These are phyloP conservation scores for Hymenoscyphus infarciens DNA, from an alignment of 2,329 filamentous ascomycete species.

Conservation along the genomic window DNA sequence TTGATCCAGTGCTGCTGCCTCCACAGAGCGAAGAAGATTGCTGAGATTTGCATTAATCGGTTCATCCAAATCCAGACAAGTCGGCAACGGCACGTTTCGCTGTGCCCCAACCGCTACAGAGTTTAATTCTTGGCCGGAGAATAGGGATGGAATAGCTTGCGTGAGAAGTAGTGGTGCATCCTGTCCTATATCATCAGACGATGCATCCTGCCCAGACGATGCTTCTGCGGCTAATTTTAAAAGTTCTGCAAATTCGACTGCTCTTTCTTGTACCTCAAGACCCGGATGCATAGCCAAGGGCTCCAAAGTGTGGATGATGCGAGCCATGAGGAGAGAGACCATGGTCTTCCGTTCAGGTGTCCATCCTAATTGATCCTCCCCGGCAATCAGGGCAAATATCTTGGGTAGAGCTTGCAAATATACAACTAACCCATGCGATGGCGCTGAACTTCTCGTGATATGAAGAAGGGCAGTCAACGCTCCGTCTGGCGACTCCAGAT, in stretches of 20 bases:
- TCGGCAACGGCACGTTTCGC: conserved; percentile 76
- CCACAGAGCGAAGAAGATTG: conserved; percentile 57
- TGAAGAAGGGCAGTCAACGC: conserved; percentile 73
- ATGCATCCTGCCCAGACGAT: conserved; percentile 60
- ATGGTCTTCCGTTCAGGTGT: conserved; percentile 69
- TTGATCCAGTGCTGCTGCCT: conserved; percentile 46
- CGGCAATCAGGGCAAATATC: conserved; percentile 70
- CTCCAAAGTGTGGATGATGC: conserved; percentile 79
- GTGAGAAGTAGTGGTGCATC: conserved; percentile 82
- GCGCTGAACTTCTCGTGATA: conserved; percentile 49
- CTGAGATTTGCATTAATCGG: conserved; percentile 76
- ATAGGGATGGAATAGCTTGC: conserved; percentile 85
- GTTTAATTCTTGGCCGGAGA: conserved; percentile 83
- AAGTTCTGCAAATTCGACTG: conserved; percentile 88
- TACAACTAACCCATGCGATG: conserved; percentile 66
- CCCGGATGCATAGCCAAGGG: conserved; percentile 75
- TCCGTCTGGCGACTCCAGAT: conserved; percentile 66
- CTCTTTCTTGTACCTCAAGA: conserved; percentile 90
- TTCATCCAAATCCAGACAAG: conserved; percentile 72
- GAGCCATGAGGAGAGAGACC: conserved; percentile 72
- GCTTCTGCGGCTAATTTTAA: conserved; percentile 85
- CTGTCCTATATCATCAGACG: conserved; percentile 49
- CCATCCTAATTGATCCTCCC: conserved; percentile 64
- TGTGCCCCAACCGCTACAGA: conserved; percentile 83
- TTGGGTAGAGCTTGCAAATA: conserved; percentile 85